Evolutionary conservation across 139 green algal genomes (phyloP).

Genomic region (Zygnema circumcarinatum): DNA sequence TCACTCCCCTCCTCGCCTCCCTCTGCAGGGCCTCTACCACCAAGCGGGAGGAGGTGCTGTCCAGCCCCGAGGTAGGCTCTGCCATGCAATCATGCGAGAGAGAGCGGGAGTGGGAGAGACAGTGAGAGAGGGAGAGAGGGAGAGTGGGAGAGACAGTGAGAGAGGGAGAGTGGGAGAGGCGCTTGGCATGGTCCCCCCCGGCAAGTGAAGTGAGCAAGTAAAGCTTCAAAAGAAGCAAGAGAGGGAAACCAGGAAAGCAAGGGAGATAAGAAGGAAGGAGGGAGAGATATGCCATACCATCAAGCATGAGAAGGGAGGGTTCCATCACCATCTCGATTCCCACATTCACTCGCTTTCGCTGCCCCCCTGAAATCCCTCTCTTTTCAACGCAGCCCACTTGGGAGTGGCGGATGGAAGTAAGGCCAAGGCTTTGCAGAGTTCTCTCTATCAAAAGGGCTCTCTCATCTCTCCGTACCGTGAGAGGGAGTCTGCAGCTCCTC

Average conservation of each 20-base stretch:
- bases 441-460: too few relatives aligned
- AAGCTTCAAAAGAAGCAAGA: background rate
- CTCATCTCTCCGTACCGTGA: too few relatives aligned
- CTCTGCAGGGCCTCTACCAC: slow-evolving; percentile 33
- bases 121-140: background rate
- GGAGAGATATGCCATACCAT: too few relatives aligned
- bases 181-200: background rate
- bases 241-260: too few relatives aligned
- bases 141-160: background rate
- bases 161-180: background rate
- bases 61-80: slow-evolving; percentile 34
- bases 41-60: slow-evolving; percentile 32
- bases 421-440: too few relatives aligned
- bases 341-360: slow-evolving; percentile 51
- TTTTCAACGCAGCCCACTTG: too few relatives aligned
- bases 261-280: too few relatives aligned
- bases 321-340: slow-evolving; percentile 51
- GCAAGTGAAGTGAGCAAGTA: background rate
- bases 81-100: too few relatives aligned
- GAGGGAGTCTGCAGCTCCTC: too few relatives aligned
- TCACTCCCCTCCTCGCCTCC: slow-evolving; percentile 25
- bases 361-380: too few relatives aligned
- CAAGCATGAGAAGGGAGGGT: slow-evolving; percentile 44
- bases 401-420: too few relatives aligned
- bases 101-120: background rate